Conservation (phyloP, 1,139 yeast species). For the Magnusiomyces ingens region DNA sequence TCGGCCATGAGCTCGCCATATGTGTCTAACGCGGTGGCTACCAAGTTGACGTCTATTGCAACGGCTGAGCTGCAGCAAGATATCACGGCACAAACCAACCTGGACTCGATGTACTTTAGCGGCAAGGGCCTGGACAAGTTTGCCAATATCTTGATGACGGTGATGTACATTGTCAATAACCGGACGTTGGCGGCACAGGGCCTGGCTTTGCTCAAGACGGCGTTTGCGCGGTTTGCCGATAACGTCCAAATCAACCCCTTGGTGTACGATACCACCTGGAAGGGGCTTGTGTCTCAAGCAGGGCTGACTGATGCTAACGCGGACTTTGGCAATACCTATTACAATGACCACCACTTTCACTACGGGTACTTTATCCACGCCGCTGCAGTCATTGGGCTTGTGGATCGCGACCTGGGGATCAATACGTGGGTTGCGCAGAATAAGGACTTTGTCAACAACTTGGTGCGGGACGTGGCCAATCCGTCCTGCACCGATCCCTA, state of each 20-base stretch:
- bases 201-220: constrained; percentile 45
- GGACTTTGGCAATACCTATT: constrained; percentile 58
- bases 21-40: not conserved
- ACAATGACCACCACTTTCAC: constrained; percentile 73
- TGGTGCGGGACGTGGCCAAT: constrained; percentile 66
- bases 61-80: constrained; percentile 51
- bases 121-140: constrained; percentile 70
- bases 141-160: constrained; percentile 60
- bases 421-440: constrained; percentile 52
- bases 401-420: constrained; percentile 53
- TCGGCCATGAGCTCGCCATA: not conserved
- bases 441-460: constrained; percentile 51
- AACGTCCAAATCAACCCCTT: constrained; percentile 55
- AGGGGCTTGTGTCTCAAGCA: constrained; percentile 56
- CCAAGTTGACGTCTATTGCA: constrained; percentile 46
- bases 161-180: constrained; percentile 35
- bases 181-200: constrained; percentile 29
- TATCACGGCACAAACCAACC: constrained; percentile 44
- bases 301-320: constrained; percentile 40
- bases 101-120: constrained; percentile 53
- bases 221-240: constrained; percentile 44
- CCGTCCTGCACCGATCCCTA: constrained; percentile 44
- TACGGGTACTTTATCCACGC: constrained; percentile 68
- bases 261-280: constrained; percentile 59
- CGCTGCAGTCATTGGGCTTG: constrained; percentile 60